phyloP scores from a whole-genome alignment of 2,329 filamentous ascomycete species.

The Xylariaceae sp. region DNA sequence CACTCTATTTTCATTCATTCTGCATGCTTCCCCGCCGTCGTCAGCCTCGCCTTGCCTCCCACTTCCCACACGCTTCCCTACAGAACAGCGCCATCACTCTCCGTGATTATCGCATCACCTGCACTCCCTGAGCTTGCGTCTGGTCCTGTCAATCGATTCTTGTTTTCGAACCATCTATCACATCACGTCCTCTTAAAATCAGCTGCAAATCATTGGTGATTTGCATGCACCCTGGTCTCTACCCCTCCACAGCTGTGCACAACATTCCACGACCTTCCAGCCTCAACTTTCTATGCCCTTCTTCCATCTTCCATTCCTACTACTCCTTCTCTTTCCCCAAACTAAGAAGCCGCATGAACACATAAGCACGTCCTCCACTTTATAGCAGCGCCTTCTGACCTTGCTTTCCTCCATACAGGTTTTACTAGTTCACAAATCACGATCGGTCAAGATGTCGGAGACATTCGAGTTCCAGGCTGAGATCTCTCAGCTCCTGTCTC shows the following conservation, averaged over 20 bases:
- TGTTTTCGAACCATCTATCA: neutral
- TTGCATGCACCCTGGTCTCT: neutral
- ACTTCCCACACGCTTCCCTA: neutral
- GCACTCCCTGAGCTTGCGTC: neutral
- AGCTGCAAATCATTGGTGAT: too few species aligned
- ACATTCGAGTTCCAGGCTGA: conserved; percentile 99
- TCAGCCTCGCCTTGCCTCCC: conserved; percentile 17
- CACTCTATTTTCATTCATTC: neutral
- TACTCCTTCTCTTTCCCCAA: neutral
- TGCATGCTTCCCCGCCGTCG: conserved; percentile 17
- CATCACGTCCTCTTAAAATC: neutral
- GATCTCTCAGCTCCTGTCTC: conserved; percentile 99
- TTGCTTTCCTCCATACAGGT: conserved; percentile 7
- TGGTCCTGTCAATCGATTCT: neutral
- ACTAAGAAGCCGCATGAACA: neutral
- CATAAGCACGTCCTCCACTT: neutral
- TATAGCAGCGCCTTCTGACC: conserved; percentile 3
- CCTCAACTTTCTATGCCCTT: neutral
- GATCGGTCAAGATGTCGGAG: conserved; percentile 64
- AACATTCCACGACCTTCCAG: conserved; percentile 7
- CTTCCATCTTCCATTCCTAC: neutral
- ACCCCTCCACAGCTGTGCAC: conserved; percentile 6
- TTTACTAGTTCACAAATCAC: neutral
- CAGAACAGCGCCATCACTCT: neutral
- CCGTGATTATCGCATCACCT: neutral